Base-by-base conservation (phyloP, 2,329 filamentous ascomycete genomes). In the Moelleriella libera region DNA sequence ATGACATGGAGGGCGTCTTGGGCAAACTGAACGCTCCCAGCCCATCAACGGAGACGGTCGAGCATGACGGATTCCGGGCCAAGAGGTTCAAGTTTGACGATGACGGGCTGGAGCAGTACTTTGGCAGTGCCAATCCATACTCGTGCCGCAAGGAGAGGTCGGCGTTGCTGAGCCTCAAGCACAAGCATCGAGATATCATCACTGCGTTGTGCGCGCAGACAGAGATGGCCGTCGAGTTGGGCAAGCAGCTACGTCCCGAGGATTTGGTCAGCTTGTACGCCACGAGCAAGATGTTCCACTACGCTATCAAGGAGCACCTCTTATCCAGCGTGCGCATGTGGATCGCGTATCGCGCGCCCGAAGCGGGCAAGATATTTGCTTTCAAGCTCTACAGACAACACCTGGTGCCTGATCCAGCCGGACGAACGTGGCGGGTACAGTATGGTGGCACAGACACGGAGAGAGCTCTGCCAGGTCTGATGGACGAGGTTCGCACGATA, bases 211-310 rank as follows among this genome's bases (percentile, higher is more conserved):
- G 64, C 47, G 62, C 62, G 44, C 66, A 66, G 52, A 60, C 71
- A 5, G 74, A 80, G 47, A 62, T 86, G 4, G 62, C 72, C 43
- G 65, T 80, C 44, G 65, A 73, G 45, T 56, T 85, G 6, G 71
- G 74, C 49, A 69, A 70, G 52, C 67, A 75, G 49, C 69, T 87
- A 21, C 59, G 62, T 6, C 63, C 76, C 0, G 57, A 64, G 11
- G 78, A 82, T 47, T 66, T 88, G 6, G 59, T 88, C 50, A 72
- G 67, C 43, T 69, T 88, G 34, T 87, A 84, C 66, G 68, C 73
- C 53, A 75, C 79, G 53, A 83, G 76, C 59, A 75, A 69, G 47
- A 68, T 73, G 37, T 82, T 85, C 57, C 74, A 87, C 57, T 60
- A 65, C 44, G 68, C 78, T 30, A 61, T 86, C 56, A 75, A 82